phyloP scores from a whole-genome alignment of 2,329 filamentous ascomycete genomes.

The Didymellaceae sp. region DNA sequence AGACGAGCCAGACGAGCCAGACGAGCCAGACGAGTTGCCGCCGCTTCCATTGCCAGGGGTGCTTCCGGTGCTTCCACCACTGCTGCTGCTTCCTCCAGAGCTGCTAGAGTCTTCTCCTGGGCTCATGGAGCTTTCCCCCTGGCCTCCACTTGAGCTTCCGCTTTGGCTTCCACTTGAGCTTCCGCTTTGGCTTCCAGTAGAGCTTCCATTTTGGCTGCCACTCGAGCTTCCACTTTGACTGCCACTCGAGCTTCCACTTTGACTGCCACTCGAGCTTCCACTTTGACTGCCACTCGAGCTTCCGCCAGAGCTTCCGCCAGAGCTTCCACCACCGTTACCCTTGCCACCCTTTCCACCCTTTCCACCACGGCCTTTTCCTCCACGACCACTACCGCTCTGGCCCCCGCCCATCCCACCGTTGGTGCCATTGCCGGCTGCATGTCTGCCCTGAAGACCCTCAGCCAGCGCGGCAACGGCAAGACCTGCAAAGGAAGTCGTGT shows the following conservation, averaged over 20 bases:
- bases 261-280: neutral
- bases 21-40: neutral
- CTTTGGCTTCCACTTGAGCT: neutral
- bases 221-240: neutral
- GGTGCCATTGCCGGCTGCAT: neutral
- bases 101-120: neutral
- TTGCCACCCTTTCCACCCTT: neutral
- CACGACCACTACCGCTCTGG: neutral
- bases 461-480: neutral
- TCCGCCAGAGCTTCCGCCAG: neutral
- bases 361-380: neutral
- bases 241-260: no score
- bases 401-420: neutral
- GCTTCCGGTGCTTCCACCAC: neutral
- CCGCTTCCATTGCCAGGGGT: no score
- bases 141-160: no score
- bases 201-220: no score
- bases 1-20: neutral
- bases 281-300: no score
- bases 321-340: neutral
- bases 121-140: no score
- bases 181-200: no score
- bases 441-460: conserved; percentile 1
- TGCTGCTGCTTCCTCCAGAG: neutral
- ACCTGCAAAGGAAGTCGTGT: neutral